Evolutionary conservation across 2,329 filamentous ascomycete genomes (phyloP).

Genomic region (Teratosphaeria zuluensis): DNA sequence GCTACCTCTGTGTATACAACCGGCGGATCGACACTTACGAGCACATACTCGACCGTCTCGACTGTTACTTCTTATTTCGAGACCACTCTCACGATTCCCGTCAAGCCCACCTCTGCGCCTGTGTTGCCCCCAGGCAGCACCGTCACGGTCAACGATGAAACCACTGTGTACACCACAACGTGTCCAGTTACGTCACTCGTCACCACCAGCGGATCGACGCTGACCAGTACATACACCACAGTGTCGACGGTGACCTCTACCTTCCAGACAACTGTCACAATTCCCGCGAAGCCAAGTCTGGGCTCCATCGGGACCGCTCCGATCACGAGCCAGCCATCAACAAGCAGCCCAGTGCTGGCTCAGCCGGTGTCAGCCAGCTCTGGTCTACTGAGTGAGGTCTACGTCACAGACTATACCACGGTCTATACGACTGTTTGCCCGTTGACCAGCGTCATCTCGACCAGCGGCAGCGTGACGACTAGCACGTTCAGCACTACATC

Average conservation of each 20-base stretch:
- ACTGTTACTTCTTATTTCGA: slow-evolving; percentile 5
- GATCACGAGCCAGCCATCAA: slow-evolving; percentile 6
- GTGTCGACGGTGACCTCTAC: slow-evolving; percentile 9
- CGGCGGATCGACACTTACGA: slow-evolving; percentile 1
- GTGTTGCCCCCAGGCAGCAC: not conserved
- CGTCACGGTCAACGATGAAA: slow-evolving; percentile 4
- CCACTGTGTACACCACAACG: slow-evolving; percentile 8
- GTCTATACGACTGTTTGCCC: slow-evolving; percentile 2
- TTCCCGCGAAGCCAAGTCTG: not conserved
- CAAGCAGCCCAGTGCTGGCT: not conserved
- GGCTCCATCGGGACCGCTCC: slow-evolving; percentile 1
- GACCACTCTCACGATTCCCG: not conserved
- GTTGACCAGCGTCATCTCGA: not conserved
- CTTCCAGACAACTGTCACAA: not conserved
- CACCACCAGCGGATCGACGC: slow-evolving; percentile 1
- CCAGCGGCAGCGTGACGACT: not conserved
- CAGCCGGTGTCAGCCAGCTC: not conserved
- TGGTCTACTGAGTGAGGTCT: not conserved
- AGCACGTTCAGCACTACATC: slow-evolving; percentile 1
- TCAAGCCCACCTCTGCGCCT: not conserved
- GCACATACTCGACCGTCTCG: slow-evolving; percentile 8
- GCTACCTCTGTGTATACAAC: slow-evolving; percentile 1
- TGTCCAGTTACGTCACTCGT: slow-evolving; percentile 3
- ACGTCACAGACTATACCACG: not conserved
- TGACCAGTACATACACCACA: slow-evolving; percentile 7